These are phyloP conservation scores for Plenodomus lindquistii DNA, from an alignment of 2,329 filamentous ascomycete species.

Conservation along the genomic window DNA sequence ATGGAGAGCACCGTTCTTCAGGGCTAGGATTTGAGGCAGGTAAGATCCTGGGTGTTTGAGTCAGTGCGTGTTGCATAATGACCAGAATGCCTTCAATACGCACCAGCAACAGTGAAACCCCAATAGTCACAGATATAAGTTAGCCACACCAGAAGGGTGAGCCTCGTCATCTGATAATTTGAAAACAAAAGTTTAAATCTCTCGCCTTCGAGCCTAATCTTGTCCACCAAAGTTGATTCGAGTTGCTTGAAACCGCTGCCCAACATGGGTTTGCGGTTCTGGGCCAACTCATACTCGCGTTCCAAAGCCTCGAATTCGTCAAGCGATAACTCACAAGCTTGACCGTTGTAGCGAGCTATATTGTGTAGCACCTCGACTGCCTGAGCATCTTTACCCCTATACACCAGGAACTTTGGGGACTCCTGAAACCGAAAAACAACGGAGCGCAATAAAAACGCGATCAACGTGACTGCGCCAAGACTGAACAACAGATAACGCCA, in stretches of 20 bases:
- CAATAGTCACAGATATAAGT: conserved; percentile 58
- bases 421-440: conserved; percentile 61
- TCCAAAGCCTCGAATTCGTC: conserved; percentile 44
- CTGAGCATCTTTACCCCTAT: conserved; percentile 56
- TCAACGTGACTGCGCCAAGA: conserved; percentile 45
- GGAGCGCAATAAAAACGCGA: conserved; percentile 57
- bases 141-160: conserved; percentile 56
- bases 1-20: conserved; percentile 54
- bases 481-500: conserved; percentile 52
- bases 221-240: conserved; percentile 35
- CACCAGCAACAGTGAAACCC: conserved; percentile 54
- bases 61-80: conserved; percentile 5
- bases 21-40: conserved; percentile 55
- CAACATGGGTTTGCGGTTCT: conserved; percentile 28
- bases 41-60: conserved; percentile 45
- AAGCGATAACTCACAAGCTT: conserved; percentile 38
- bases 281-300: conserved; percentile 30
- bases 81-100: not conserved
- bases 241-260: conserved; percentile 38
- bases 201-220: conserved; percentile 46
- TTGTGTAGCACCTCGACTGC: conserved; percentile 53
- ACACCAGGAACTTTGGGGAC: conserved; percentile 63
- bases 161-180: conserved; percentile 45
- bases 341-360: conserved; percentile 50
- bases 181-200: conserved; percentile 54